Conservation (phyloP, 2,329 filamentous ascomycete genomes). For the Diaporthe eres region DNA sequence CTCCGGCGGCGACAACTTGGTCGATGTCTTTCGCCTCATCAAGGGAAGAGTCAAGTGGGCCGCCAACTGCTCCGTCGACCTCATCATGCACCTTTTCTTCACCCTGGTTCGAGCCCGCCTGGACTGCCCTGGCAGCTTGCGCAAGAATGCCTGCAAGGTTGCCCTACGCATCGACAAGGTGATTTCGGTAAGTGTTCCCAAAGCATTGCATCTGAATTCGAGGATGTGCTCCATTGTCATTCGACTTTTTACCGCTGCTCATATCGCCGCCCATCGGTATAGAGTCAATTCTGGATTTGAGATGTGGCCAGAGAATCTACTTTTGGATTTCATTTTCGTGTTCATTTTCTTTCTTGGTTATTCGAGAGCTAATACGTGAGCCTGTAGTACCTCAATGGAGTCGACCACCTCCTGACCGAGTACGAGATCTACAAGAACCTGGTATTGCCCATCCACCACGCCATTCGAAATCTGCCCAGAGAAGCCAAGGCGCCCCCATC, state of each 20-base stretch:
- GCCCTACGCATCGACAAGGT: constrained; percentile 4
- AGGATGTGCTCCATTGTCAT: background rate
- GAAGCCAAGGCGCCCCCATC: background rate
- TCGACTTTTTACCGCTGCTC: too few relatives aligned
- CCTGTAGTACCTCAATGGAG: constrained; percentile 14
- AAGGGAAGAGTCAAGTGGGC: constrained; percentile 14
- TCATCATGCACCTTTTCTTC: constrained; percentile 29
- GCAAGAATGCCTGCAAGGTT: constrained; percentile 2
- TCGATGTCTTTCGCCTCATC: constrained; percentile 3
- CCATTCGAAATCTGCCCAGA: background rate
- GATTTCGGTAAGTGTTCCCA: background rate
- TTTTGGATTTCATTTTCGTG: too few relatives aligned
- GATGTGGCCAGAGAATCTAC: background rate
- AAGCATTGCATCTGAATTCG: background rate
- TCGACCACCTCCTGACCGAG: constrained; percentile 9
- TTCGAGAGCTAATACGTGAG: background rate
- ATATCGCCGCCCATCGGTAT: background rate
- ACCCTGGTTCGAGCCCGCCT: background rate
- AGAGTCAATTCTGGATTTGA: background rate
- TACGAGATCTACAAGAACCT: constrained; percentile 9
- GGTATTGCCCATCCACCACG: background rate
- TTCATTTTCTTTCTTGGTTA: background rate
- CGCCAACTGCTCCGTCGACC: background rate
- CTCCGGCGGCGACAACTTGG: constrained; percentile 5
- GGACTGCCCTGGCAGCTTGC: background rate